Conservation (phyloP, 306 rosid genomes). For the Corylus americana region DNA sequence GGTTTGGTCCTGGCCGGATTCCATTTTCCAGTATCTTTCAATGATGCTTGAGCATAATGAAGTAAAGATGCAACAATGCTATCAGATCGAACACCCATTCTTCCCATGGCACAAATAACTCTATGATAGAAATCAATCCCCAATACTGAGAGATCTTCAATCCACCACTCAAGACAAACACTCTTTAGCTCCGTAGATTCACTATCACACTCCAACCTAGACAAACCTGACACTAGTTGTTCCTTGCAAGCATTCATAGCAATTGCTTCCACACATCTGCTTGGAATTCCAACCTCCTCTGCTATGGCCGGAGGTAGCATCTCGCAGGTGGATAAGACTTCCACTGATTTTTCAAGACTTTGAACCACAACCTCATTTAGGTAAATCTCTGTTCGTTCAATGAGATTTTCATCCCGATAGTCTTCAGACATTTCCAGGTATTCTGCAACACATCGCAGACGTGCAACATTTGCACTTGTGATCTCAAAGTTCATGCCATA, state of each 20-base stretch:
- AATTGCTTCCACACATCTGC: slow-evolving; percentile 78
- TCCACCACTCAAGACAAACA: slow-evolving; percentile 73
- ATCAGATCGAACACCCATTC: slow-evolving; percentile 68
- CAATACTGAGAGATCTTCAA: slow-evolving; percentile 65
- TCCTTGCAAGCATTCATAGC: slow-evolving; percentile 83
- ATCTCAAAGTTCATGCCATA: slow-evolving; percentile 88
- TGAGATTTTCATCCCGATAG: slow-evolving; percentile 70
- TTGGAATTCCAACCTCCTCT: slow-evolving; percentile 59
- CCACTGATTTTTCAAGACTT: slow-evolving; percentile 68
- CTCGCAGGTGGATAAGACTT: slow-evolving; percentile 68
- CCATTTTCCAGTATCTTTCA: slow-evolving; percentile 72
- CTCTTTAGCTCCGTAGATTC: slow-evolving; percentile 59
- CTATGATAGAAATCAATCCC: slow-evolving; percentile 63
- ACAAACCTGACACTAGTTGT: slow-evolving; percentile 64
- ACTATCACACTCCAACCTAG: slow-evolving; percentile 48
- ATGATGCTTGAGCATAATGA: slow-evolving; percentile 82
- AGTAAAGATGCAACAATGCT: slow-evolving; percentile 65
- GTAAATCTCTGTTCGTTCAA: slow-evolving; percentile 56
- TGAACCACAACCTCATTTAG: slow-evolving; percentile 62
- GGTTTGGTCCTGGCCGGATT: slow-evolving; percentile 48
- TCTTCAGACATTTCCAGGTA: slow-evolving; percentile 84
- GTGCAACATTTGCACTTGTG: slow-evolving; percentile 63
- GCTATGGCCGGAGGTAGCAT: slow-evolving; percentile 45
- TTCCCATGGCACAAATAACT: slow-evolving; percentile 61
- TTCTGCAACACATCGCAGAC: slow-evolving; percentile 72